These are phyloP conservation scores for Ophiostoma tasmaniense DNA, from an alignment of 2,329 filamentous ascomycete genomes.

Conservation along the genomic window DNA sequence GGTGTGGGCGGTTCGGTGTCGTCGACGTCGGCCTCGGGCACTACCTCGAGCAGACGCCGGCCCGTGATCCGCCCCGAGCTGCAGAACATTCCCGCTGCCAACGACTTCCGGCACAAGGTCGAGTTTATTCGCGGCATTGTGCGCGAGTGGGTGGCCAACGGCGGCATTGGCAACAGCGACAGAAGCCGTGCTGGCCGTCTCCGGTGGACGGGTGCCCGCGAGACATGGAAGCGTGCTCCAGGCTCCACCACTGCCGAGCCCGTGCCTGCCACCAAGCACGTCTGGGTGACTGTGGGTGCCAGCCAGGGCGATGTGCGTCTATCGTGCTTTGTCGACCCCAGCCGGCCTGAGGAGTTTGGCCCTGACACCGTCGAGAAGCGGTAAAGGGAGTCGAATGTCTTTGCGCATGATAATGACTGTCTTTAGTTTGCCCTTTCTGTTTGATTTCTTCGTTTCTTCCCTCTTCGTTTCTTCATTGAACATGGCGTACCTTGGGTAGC, in stretches of 20 bases:
- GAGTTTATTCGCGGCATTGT: conserved; percentile 62
- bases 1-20: conserved; percentile 23
- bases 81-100: conserved; percentile 59
- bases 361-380: conserved; percentile 44
- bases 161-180: conserved; percentile 59
- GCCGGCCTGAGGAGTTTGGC: conserved; percentile 44
- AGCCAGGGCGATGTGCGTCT: conserved; percentile 49
- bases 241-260: conserved; percentile 28
- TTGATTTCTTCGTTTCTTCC: background rate
- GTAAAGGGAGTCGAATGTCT: conserved; percentile 19
- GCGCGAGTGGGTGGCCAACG: conserved; percentile 61
- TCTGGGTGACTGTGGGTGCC: conserved; percentile 61
- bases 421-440: background rate
- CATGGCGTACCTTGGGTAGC: background rate
- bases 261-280: conserved; percentile 44
- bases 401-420: background rate
- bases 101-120: conserved; percentile 65
- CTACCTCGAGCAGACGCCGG: conserved; percentile 35
- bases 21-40: background rate
- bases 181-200: conserved; percentile 47
- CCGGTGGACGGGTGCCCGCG: conserved; percentile 51
- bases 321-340: conserved; percentile 48
- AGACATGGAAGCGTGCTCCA: conserved; percentile 40
- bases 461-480: background rate
- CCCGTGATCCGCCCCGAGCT: conserved; percentile 53